Conservation (phyloP, 2,329 filamentous ascomycete genomes). For the Stylonectria norvegica region DNA sequence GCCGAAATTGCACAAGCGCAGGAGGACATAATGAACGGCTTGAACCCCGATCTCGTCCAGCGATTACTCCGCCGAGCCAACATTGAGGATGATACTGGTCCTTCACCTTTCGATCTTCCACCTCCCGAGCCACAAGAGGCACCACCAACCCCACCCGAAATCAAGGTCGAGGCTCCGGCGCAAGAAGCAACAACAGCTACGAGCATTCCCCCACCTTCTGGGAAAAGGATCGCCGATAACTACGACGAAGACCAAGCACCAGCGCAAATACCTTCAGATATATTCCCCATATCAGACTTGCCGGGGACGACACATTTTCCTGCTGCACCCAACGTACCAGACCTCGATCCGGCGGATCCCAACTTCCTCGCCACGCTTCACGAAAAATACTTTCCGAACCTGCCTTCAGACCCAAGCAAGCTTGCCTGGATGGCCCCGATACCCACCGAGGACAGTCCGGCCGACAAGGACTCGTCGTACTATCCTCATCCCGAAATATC, state of each 20-base stretch:
- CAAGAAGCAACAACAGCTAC: not conserved
- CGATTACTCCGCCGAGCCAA: conserved; percentile 72
- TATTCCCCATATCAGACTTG: conserved; percentile 41
- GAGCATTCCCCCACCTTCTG: no score
- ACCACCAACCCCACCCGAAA: conserved; percentile 26
- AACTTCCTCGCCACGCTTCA: conserved; percentile 83
- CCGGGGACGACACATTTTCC: conserved; percentile 60
- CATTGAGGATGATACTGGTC: conserved; percentile 59
- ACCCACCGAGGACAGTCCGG: conserved; percentile 59
- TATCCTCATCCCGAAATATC: conserved; percentile 73
- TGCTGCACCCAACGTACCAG: conserved; percentile 51
- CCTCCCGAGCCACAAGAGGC: conserved; percentile 13
- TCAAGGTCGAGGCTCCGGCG: conserved; percentile 33
- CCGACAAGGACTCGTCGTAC: conserved; percentile 72
- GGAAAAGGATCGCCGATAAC: conserved; percentile 28
- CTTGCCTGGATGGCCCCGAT: conserved; percentile 86
- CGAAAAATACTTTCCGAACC: conserved; percentile 87
- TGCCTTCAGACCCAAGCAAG: conserved; percentile 78
- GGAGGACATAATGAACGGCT: conserved; percentile 71
- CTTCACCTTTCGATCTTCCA: conserved; percentile 42
- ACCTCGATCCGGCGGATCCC: conserved; percentile 78
- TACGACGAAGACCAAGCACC: conserved; percentile 44
- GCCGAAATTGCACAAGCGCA: conserved; percentile 79
- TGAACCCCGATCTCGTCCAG: conserved; percentile 74
- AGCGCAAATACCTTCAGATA: conserved; percentile 37